These are phyloP conservation scores for Phascolomyces articulosus DNA, from an alignment of 371 early-diverging fungal species.

Conservation along the genomic window DNA sequence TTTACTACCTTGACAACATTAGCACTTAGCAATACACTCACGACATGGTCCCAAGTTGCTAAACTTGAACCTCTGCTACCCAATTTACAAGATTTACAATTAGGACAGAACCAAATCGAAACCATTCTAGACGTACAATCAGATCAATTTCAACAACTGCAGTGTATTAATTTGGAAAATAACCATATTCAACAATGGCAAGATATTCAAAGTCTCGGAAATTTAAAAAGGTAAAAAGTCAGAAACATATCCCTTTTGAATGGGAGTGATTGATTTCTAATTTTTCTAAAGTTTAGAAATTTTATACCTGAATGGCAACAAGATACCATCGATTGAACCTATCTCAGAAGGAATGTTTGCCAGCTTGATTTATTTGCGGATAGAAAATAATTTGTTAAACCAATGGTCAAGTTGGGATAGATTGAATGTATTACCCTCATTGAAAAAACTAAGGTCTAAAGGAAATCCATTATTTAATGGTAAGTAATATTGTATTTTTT, in stretches of 20 bases:
- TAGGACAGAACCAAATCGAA: constrained; percentile 62
- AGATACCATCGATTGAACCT: constrained; percentile 23
- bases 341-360: constrained; percentile 22
- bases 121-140: constrained; percentile 23
- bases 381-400: constrained; percentile 45
- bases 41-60: constrained; percentile 36
- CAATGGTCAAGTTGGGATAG: constrained; percentile 49
- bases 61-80: constrained; percentile 54
- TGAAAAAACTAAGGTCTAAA: constrained; percentile 47
- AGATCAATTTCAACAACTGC: constrained; percentile 51
- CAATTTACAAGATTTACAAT: constrained; percentile 63
- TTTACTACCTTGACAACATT: constrained; percentile 33
- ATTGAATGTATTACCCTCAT: constrained; percentile 41
- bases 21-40: constrained; percentile 22
- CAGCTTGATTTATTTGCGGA: constrained; percentile 39
- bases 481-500: constrained; percentile 7
- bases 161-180: constrained; percentile 68
- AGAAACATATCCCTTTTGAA: no score
- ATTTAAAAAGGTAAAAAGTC: constrained; percentile 48
- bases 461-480: constrained; percentile 55
- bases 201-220: constrained; percentile 48
- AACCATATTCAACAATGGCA: constrained; percentile 65
- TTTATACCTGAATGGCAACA: constrained; percentile 55
- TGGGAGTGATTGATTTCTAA: no score
- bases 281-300: constrained; percentile 34